Evolutionary conservation across 2,329 filamentous ascomycete genomes (phyloP).

Genomic region (Diplodia sapinea): DNA sequence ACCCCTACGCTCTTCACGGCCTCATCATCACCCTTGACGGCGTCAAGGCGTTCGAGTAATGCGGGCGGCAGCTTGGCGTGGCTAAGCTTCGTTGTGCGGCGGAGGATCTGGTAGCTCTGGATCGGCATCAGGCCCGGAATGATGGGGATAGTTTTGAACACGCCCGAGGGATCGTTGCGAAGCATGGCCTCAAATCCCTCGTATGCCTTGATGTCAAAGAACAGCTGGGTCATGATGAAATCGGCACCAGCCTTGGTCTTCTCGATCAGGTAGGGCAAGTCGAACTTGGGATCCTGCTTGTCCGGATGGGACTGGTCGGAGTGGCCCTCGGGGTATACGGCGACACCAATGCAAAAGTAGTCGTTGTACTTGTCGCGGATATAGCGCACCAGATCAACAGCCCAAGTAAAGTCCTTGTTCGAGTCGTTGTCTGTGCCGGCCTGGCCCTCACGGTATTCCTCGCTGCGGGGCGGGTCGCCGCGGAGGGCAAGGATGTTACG

Average conservation of each 20-base stretch:
- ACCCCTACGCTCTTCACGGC: conserved; percentile 80
- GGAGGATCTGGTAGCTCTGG: conserved; percentile 95
- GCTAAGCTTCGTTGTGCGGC: conserved; percentile 90
- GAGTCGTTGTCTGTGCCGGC: conserved; percentile 65
- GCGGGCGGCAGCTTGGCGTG: conserved; percentile 79
- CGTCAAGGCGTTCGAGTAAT: conserved; percentile 72
- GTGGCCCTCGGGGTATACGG: conserved; percentile 94
- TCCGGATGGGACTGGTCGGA: conserved; percentile 90
- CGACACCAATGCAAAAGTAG: conserved; percentile 95
- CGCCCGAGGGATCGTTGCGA: conserved; percentile 79
- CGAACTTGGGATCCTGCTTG: conserved; percentile 66
- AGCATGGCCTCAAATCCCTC: conserved; percentile 77
- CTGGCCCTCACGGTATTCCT: conserved; percentile 76
- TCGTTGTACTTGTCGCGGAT: conserved; percentile 85
- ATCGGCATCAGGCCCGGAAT: conserved; percentile 97
- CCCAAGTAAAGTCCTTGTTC: conserved; percentile 84
- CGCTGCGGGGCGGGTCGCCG: conserved; percentile 86
- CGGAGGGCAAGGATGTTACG: conserved; percentile 91
- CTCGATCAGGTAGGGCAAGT: conserved; percentile 86
- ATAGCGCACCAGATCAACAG: conserved; percentile 85
- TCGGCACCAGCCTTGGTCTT: conserved; percentile 92
- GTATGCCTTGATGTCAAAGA: conserved; percentile 89
- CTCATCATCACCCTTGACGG: conserved; percentile 79
- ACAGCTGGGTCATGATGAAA: conserved; percentile 98
- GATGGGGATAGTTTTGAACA: conserved; percentile 85